Percentiles rank a stretch among this genome's conserved stretches.
These are phyloP conservation scores for Macrotyloma uniflorum DNA, from an alignment of 306 rosid species.

Conservation along the genomic window DNA sequence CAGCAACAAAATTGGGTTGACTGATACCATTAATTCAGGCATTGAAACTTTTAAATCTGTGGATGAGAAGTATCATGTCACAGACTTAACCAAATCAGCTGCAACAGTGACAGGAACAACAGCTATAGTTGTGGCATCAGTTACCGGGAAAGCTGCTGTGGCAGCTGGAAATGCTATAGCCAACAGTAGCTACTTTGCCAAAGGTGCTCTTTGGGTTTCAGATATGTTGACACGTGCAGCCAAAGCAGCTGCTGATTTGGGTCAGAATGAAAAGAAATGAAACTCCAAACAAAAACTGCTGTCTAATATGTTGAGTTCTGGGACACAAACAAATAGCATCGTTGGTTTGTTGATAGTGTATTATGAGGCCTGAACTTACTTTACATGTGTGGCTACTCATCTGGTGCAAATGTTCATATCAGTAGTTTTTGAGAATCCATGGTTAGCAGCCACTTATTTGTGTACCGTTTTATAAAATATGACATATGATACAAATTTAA, in stretches of 20 bases:
- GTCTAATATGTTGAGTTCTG: conserved; percentile 1
- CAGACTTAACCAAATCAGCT: conserved; percentile 75
- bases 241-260: conserved; percentile 69
- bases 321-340: conserved; percentile 16
- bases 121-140: conserved; percentile 69
- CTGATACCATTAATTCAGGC: conserved; percentile 68
- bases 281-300: neutral
- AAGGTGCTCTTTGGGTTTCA: conserved; percentile 86
- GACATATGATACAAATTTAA: neutral
- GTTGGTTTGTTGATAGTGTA: conserved; percentile 25
- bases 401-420: conserved; percentile 41
- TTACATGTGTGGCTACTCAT: conserved; percentile 26
- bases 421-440: conserved; percentile 19
- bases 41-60: conserved; percentile 69
- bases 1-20: conserved; percentile 74
- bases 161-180: conserved; percentile 76
- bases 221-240: conserved; percentile 63
- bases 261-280: conserved; percentile 45
- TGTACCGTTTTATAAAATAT: conserved; percentile 17
- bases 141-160: conserved; percentile 73
- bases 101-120: conserved; percentile 76
- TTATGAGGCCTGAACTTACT: conserved; percentile 23
- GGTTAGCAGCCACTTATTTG: conserved; percentile 32
- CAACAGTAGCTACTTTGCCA: conserved; percentile 83
- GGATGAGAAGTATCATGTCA: conserved; percentile 79